Percentiles rank a stretch among this genome's conserved stretches.
Conservation (phyloP, 306 rosid genomes). For the Biancaea sappan region DNA sequence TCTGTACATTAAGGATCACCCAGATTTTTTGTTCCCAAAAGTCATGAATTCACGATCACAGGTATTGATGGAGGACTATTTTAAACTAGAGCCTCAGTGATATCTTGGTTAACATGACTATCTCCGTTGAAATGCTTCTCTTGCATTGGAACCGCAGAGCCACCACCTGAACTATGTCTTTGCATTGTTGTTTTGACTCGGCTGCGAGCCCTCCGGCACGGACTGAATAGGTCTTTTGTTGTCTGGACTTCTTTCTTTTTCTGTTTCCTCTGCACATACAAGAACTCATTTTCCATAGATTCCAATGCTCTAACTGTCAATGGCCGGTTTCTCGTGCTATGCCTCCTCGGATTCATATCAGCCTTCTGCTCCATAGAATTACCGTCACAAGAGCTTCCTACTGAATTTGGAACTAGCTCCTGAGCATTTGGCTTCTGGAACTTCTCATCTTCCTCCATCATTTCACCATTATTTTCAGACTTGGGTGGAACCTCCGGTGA, state of each 20-base stretch:
- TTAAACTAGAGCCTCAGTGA: conserved; percentile 43
- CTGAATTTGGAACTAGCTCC: conserved; percentile 31
- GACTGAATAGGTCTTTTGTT: conserved; percentile 32
- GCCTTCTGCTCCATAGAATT: conserved; percentile 32
- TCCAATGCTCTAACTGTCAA: conserved; percentile 74
- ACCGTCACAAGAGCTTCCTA: conserved; percentile 22
- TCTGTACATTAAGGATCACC: conserved; percentile 33
- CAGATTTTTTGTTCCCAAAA: conserved; percentile 6
- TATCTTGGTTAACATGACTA: conserved; percentile 33
- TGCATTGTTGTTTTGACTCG: conserved; percentile 44
- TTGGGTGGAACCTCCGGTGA: conserved; percentile 37
- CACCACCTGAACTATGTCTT: conserved; percentile 32
- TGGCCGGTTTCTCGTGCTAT: conserved; percentile 78
- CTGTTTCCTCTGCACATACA: conserved; percentile 45
- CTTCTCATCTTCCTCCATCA: conserved; percentile 28
- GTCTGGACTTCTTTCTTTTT: conserved; percentile 31
- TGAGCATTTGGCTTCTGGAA: conserved; percentile 27
- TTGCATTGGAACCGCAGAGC: conserved; percentile 36
- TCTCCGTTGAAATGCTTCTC: conserved; percentile 47
- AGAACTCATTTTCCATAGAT: conserved; percentile 62
- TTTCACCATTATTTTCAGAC: conserved; percentile 36
- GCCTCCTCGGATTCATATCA: conserved; percentile 55
- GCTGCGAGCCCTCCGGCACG: conserved; percentile 52
- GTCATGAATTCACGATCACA: conserved; percentile 25
- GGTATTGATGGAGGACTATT: conserved; percentile 33